A percentile compares a stretch with the other conserved stretches of the same genome.
Conservation (phyloP, 371 early-diverging fungal species). For the Dichotomocladium elegans region DNA sequence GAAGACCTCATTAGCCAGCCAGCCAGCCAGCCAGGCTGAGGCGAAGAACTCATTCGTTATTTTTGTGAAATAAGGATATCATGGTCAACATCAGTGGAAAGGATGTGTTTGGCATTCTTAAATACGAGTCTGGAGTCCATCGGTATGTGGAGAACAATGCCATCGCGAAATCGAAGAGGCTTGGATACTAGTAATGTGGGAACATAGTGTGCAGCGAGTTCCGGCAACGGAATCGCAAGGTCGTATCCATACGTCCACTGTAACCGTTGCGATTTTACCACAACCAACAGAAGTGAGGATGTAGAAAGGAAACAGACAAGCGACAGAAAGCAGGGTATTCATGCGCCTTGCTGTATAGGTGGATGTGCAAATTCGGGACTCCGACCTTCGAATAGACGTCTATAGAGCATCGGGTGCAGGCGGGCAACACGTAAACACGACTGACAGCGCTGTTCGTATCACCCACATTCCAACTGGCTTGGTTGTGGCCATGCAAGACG, state of each 20-base stretch:
- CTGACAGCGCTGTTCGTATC: conserved; percentile 92
- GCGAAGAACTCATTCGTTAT: neutral
- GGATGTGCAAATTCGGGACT: conserved; percentile 63
- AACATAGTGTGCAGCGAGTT: conserved; percentile 70
- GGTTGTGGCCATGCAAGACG: conserved; percentile 85
- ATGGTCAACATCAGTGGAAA: conserved; percentile 63
- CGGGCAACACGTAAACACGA: conserved; percentile 94
- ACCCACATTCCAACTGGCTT: conserved; percentile 92
- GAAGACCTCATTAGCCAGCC: too few relatives aligned
- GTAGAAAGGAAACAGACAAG: neutral
- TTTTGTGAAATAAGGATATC: conserved; percentile 37
- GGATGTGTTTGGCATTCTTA: conserved; percentile 71
- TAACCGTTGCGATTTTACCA: conserved; percentile 82
- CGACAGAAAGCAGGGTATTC: neutral
- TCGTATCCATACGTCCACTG: conserved; percentile 82
- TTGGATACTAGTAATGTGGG: neutral
- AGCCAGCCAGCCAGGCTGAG: too few relatives aligned
- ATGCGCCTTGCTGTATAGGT: conserved; percentile 29
- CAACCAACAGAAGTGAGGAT: conserved; percentile 61
- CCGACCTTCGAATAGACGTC: conserved; percentile 73
- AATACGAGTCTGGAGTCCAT: conserved; percentile 83
- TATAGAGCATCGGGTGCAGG: conserved; percentile 82
- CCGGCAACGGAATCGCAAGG: conserved; percentile 83
- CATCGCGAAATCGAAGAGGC: neutral
- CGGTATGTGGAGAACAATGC: conserved; percentile 29